Base-by-base conservation (phyloP, 352 stramenopile species). In the Phytophthora citricola region DNA sequence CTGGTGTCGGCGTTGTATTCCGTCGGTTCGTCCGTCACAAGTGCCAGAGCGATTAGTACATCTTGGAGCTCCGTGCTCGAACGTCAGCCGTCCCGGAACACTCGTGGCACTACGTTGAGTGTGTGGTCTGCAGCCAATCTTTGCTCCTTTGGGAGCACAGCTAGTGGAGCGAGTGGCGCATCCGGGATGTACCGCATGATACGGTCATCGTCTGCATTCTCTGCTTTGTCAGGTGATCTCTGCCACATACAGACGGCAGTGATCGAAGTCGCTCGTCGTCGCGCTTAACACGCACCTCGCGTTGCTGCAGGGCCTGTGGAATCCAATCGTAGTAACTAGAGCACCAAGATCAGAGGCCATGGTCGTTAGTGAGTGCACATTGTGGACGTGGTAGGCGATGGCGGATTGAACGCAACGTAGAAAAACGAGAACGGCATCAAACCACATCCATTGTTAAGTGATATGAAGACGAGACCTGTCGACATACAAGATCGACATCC, bases 61-160 rank as follows among this genome's bases (percentile, higher is more conserved):
- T 83, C 78, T 17, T 93, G 85, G 85, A 93, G 85, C 59, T 93
- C 85, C 2, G 85, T 93, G 22, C 58, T 93, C 41, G 75, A 90
- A 15, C 46, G 66, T 17, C 63, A 59, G 11, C 55, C 66, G 10
- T 85, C 77, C 36, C 85, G 85, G 11, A 83, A 83, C 63, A 93
- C 85, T 10, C 85, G 85, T 8, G 85, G 91, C 49, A 91, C 85
- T 36, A 76, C 62, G 5, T 68, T 93, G n/a, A 93, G 82, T 65
- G 76, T 61, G 29, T 76, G 85, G 57, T 90, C 80, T 7, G 61
- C 49, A 27, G 66, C 76, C 0, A 66, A 83, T 10, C 52, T 75
- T 5, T 92, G 81, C 1, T 80, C 79, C 32, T 78, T 68, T 20
- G 54, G 63, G 0, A 82, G 71, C 57, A 69, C 63, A 47, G 65